Evolutionary conservation across 345 rosid species (phyloP).

Genomic region (Limnanthes douglasii): DNA sequence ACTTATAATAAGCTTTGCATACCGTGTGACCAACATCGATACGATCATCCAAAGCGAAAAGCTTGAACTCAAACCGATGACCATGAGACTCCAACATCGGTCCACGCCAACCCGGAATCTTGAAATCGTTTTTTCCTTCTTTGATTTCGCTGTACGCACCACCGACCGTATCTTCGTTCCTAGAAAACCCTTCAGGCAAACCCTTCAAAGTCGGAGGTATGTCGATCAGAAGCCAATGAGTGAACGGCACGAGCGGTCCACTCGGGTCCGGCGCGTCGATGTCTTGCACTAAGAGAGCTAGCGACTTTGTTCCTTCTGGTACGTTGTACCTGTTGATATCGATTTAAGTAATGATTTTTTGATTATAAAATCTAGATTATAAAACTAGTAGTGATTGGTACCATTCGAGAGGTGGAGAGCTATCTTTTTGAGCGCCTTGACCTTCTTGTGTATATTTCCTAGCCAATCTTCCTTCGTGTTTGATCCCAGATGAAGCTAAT

Average conservation of each 20-base stretch:
- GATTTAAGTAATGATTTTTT: background rate
- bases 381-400: too few relatives aligned
- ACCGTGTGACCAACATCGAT: conserved; percentile 53
- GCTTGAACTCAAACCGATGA: conserved; percentile 58
- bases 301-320: conserved; percentile 43
- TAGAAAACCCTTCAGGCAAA: conserved; percentile 59
- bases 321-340: conserved; percentile 18
- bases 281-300: conserved; percentile 76
- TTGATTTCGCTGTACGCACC: conserved; percentile 25
- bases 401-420: conserved; percentile 64
- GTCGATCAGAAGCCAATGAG: conserved; percentile 57
- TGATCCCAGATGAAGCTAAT: conserved; percentile 36
- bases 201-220: conserved; percentile 52
- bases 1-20: background rate
- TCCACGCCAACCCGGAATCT: conserved; percentile 69
- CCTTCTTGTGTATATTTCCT: conserved; percentile 61
- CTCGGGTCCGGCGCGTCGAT: conserved; percentile 62
- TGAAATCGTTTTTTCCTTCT: conserved; percentile 63
- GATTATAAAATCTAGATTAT: too few relatives aligned
- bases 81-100: conserved; percentile 42
- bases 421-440: conserved; percentile 40
- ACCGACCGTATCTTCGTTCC: conserved; percentile 30
- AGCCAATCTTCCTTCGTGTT: conserved; percentile 44
- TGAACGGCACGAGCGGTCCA: conserved; percentile 58
- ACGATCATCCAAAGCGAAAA: conserved; percentile 44